Evolutionary conservation across 345 rosid species (phyloP), one percentile per base, ranked within the genome.

Genomic region (Hypericum androsaemum): DNA sequence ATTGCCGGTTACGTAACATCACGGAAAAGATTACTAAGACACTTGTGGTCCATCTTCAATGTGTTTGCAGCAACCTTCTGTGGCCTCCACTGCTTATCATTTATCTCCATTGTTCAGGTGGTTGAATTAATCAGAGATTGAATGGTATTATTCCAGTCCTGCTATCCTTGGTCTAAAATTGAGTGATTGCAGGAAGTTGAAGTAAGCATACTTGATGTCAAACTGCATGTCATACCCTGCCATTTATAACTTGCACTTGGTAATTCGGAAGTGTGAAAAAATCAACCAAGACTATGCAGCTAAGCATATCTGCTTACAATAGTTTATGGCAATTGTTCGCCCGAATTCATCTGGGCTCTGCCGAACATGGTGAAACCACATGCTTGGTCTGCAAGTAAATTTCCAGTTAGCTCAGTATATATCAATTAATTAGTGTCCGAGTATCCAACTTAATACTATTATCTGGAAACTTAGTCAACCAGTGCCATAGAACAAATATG

Each of bases 311-410:
- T 17, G 39, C 86, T 76, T 78, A 83, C 95, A 90, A 66, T 87
- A 87, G 68, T 87, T 90, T 43, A 87, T 61, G 35, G 98, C 92
- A 71, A 87, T 78, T 2, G 89, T 78, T 57, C 73, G 73, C 53
- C 89, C 95, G 3, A 70, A 53, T 16, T 81, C 83, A 71, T 75
- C 92, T 37, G 89, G 76, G 53, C 58, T 76, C 72, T 90, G 96
- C 43, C 83, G 75, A 42, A 90, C 96, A 68, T 90, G 92, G 78
- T 90, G 96, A 74, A 84, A 90, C 98, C 95, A 84, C 96, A 87
- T 87, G 55, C 98, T 90, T 57, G 95, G 98, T 77, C 97, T 89
- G 73, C 71, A 68, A 22, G 32, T 1, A 22, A 22, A 22, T 22
- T 22, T 22, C 32, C n/a, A n/a, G n/a, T n/a, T n/a, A n/a, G n/a